These are phyloP conservation scores for Ascoidea tarda DNA, from an alignment of 805 yeast species.

Conservation along the genomic window DNA sequence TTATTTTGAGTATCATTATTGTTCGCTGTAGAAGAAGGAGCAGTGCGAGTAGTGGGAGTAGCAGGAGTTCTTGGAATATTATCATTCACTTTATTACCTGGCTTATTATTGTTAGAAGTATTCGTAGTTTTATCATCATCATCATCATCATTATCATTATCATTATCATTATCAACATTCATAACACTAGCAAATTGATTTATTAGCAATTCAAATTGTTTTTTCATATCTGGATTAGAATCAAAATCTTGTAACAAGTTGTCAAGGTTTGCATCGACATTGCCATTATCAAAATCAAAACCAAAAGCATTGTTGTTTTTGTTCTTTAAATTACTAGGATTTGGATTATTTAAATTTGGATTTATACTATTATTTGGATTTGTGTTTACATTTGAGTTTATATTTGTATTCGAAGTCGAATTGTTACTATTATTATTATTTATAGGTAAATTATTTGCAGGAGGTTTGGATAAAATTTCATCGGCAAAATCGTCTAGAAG, in stretches of 20 bases:
- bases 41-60: not conserved
- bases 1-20: conserved; percentile 6
- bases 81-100: conserved; percentile 4
- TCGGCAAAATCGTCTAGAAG: conserved; percentile 75
- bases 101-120: conserved; percentile 14
- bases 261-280: not conserved
- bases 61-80: not conserved
- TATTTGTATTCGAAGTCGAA: no score
- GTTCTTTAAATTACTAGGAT: no score
- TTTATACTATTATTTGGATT: no score
- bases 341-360: no score
- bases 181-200: conserved; percentile 13
- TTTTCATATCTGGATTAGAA: conserved; percentile 19
- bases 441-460: conserved; percentile 9
- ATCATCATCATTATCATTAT: conserved; percentile 4
- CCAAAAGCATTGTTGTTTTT: no score
- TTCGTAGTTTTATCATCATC: not conserved
- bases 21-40: conserved; percentile 18
- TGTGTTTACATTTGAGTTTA: no score
- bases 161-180: conserved; percentile 13
- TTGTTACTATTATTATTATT: not conserved
- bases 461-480: conserved; percentile 40
- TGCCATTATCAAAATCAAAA: conserved; percentile 3
- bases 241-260: not conserved
- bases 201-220: conserved; percentile 15